Conservation (phyloP, 2,329 filamentous ascomycete genomes). For the Ceratocystis smalleyi region DNA sequence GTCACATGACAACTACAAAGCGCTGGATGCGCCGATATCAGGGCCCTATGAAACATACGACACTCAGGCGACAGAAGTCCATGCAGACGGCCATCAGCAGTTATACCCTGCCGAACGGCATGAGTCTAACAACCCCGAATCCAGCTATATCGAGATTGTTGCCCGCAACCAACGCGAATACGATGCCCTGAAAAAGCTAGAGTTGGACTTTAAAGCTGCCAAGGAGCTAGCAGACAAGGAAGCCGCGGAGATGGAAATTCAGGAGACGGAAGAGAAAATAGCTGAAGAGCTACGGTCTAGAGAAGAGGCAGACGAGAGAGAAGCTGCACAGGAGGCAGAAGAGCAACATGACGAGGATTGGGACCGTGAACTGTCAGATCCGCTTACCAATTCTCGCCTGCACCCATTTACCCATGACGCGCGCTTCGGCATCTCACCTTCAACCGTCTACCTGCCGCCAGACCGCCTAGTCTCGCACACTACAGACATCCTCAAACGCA, state of each 20-base stretch:
- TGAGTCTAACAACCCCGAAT: constrained; percentile 2
- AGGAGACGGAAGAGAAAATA: constrained; percentile 21
- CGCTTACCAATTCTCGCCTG: constrained; percentile 31
- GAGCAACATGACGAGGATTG: constrained; percentile 24
- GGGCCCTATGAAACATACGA: constrained; percentile 4
- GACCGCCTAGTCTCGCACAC: constrained; percentile 56
- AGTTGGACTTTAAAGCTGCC: constrained; percentile 39
- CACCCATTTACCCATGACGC: constrained; percentile 63
- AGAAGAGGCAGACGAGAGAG: constrained; percentile 23
- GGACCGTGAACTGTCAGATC: constrained; percentile 19
- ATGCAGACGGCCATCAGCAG: constrained; percentile 6
- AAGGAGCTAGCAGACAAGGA: constrained; percentile 22
- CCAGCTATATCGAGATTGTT: constrained; percentile 30
- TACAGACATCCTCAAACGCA: constrained; percentile 47
- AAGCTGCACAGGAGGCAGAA: constrained; percentile 25
- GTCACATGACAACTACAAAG: constrained; percentile 20
- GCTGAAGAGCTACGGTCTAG: constrained; percentile 13
- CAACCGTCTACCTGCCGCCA: constrained; percentile 60
- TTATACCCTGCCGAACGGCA: constrained; percentile 11
- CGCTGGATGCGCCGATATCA: constrained; percentile 16
- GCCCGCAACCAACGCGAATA: constrained; percentile 42
- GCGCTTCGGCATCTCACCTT: constrained; percentile 57
- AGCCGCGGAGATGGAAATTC: constrained; percentile 24
- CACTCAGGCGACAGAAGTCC: constrained; percentile 9
- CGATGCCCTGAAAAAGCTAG: constrained; percentile 38